phyloP scores from a whole-genome alignment of 148 eudicot species.

The Spergularia marina region DNA sequence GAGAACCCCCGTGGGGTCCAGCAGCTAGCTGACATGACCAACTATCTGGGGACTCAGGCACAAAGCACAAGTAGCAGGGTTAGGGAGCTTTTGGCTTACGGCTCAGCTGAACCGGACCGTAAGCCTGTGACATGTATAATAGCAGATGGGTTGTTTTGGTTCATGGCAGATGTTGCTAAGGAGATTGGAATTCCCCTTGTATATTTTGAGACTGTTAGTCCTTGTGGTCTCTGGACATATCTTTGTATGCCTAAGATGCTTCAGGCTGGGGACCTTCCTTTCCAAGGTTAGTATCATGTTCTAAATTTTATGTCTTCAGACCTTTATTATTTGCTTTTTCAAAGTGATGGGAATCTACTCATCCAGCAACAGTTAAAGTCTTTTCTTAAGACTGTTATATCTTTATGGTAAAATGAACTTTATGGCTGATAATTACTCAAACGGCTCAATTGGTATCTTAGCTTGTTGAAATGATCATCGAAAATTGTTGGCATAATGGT shows the following conservation, averaged over 20 bases:
- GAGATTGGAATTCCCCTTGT: constrained; percentile 34
- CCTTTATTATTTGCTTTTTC: no score
- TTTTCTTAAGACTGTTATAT: no score
- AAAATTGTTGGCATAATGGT: no score
- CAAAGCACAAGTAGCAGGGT: constrained; percentile 6
- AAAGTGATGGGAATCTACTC: no score
- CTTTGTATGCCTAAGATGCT: constrained; percentile 36
- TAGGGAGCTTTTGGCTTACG: constrained; percentile 16
- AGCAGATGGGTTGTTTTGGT: constrained; percentile 33
- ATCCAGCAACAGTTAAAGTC: no score
- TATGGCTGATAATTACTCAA: no score
- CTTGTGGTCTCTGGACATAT: constrained; percentile 38
- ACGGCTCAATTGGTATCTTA: no score
- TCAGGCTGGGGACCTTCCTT: constrained; percentile 35
- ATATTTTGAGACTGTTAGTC: constrained; percentile 36
- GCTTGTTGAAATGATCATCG: no score
- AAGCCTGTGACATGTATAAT: constrained; percentile 38
- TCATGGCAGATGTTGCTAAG: constrained; percentile 30
- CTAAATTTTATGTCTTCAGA: not conserved
- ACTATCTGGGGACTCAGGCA: constrained; percentile 18
- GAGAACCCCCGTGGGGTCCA: constrained; percentile 29
- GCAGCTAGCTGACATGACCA: constrained; percentile 17
- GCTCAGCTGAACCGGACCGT: constrained; percentile 1
- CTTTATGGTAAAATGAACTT: no score
- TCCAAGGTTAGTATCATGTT: constrained; percentile 19